Base-by-base conservation (phyloP, 768 basidiomycete species). In the Rhodotorula kratochvilovae region DNA sequence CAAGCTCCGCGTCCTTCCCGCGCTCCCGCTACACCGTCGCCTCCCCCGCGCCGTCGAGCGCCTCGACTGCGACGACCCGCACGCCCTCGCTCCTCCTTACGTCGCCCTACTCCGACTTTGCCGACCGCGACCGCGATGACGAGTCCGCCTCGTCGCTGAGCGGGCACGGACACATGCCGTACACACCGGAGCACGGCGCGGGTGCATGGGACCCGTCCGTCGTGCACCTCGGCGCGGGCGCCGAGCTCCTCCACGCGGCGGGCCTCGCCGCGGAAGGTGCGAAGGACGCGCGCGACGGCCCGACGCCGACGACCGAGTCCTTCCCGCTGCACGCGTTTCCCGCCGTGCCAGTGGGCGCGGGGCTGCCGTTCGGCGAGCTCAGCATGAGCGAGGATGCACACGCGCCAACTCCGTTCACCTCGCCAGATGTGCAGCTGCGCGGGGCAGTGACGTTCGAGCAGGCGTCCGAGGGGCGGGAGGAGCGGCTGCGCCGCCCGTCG, bases 81-180 rank as follows among this genome's bases (percentile, higher is more conserved):
- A 64, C 66, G 0, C 70, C 65, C 5, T 67, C 70, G n/a, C n/a
- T n/a, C 1, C 66, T 71, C 31, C 11, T 63, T 21, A 67, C 61
- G 7, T 66, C 65, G 12, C 70, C 70, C 17, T 51, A 27, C 57
- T 71, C 70, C 23, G 59, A 61, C 48, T 13, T 21, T 25, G 27
- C 36, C 36, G 57, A 58, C 57, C 57, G 25, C 27, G 39, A 58
- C 39, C 33, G 56, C 36, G 57, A 42, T 39, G 57, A 58, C 33
- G 46, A 25, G 17, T 35, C 55, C 8, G 21, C 33, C 35, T 42
- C 51, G 36, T 39, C 36, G 15, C 23, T 19, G 25, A 42, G 57
- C 57, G 36, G 57, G 13, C 36, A 39, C 35, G 36, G 57, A 2
- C 31, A 12, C 53, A 33, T 13, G 16, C 54, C 54, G 33, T 55